These are phyloP conservation scores for Trichoderma asperelloides DNA, from an alignment of 495 filamentous ascomycete species.

Conservation along the genomic window DNA sequence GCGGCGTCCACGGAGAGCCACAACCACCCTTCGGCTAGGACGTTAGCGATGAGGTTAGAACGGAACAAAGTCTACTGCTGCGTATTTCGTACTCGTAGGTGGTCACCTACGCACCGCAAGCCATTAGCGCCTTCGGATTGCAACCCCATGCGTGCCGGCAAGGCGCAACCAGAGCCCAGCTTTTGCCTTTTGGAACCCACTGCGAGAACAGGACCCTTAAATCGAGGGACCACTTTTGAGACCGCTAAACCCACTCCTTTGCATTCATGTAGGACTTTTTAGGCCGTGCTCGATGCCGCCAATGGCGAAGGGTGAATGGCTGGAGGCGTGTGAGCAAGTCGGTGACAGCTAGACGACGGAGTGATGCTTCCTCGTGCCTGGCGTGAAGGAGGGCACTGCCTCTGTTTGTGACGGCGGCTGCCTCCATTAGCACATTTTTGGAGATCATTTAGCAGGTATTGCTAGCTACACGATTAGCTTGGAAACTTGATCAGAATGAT, in stretches of 20 bases:
- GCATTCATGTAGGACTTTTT: neutral
- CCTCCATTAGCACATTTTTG: neutral
- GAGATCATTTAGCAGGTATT: too few relatives aligned
- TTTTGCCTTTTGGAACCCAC: neutral
- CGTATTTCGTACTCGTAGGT: neutral
- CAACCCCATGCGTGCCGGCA: neutral
- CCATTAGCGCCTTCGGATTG: neutral
- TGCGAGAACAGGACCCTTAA: neutral
- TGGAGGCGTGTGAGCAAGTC: neutral
- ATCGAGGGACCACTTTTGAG: neutral
- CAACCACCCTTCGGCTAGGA: neutral
- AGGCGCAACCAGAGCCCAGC: neutral
- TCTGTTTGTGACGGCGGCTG: neutral
- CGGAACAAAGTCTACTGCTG: too few relatives aligned
- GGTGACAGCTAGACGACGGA: neutral
- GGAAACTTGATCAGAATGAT: too few relatives aligned
- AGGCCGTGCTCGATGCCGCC: neutral
- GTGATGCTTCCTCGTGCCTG: slow-evolving; percentile 3
- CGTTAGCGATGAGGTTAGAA: too few relatives aligned
- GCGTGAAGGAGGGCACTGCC: neutral
- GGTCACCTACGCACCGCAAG: neutral
- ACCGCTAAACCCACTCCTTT: neutral
- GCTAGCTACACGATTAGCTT: too few relatives aligned
- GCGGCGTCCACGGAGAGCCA: neutral
- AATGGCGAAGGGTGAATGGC: neutral